These are phyloP conservation scores for Apophysomyces trapeziformis DNA, from an alignment of 371 early-diverging fungal genomes.

Conservation along the genomic window DNA sequence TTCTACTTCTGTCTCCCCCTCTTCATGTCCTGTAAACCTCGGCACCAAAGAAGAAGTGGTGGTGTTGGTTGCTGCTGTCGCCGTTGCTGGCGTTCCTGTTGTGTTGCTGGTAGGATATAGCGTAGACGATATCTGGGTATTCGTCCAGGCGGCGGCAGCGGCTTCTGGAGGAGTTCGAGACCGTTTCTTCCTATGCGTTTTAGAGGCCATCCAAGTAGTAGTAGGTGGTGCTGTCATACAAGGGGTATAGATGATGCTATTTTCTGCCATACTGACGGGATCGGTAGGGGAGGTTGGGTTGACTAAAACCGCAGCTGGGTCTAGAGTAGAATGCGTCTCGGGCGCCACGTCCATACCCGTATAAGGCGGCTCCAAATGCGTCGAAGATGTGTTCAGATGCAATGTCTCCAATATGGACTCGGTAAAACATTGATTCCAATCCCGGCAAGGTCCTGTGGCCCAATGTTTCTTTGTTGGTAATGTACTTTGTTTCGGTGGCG, in stretches of 20 bases:
- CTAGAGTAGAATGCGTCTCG: neutral
- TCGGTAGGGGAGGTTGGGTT: neutral
- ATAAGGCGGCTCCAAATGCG: neutral
- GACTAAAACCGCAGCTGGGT: neutral
- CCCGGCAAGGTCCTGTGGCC: slow-evolving; percentile 4
- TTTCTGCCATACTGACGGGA: neutral
- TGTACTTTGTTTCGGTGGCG: slow-evolving; percentile 24
- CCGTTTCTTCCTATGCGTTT: neutral
- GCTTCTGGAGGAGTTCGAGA: neutral
- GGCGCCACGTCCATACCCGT: neutral
- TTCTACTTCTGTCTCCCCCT: too few relatives aligned
- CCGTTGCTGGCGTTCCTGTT: neutral
- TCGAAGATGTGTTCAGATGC: slow-evolving; percentile 13
- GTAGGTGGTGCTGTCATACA: neutral
- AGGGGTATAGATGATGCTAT: neutral
- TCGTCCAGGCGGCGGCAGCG: neutral
- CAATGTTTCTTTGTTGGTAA: slow-evolving; percentile 15
- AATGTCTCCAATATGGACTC: slow-evolving; percentile 21
- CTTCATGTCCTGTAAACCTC: too few relatives aligned
- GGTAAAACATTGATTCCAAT: slow-evolving; percentile 18
- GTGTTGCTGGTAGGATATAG: neutral
- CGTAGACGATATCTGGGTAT: neutral
- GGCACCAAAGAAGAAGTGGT: too few relatives aligned
- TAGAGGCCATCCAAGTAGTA: neutral
- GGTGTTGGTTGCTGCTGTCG: too few relatives aligned